Evolutionary conservation across 805 yeast genomes (phyloP).

Genomic region (Kuraishia capsulata): DNA sequence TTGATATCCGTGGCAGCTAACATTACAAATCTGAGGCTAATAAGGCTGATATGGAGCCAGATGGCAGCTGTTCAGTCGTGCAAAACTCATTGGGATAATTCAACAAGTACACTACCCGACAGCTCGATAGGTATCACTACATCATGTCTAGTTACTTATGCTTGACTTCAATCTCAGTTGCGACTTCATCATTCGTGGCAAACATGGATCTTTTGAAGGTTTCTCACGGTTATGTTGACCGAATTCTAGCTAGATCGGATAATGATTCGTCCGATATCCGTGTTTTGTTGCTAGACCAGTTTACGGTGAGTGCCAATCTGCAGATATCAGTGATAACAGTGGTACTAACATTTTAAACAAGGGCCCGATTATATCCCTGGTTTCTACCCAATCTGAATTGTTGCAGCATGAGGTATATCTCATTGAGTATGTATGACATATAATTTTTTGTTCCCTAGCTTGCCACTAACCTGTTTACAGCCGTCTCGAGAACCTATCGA

Average conservation of each 20-base stretch:
- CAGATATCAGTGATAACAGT: too few species aligned
- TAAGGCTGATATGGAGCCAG: neutral
- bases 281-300: slow-evolving; percentile 70
- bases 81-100: too few species aligned
- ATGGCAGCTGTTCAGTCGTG: too few species aligned
- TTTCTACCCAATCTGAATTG: slow-evolving; percentile 79
- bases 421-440: slow-evolving; percentile 37
- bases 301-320: slow-evolving; percentile 37
- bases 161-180: too few species aligned
- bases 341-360: slow-evolving; percentile 3
- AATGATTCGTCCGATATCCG: slow-evolving; percentile 30
- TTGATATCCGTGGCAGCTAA: slow-evolving; percentile 3
- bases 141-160: too few species aligned
- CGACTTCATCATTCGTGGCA: neutral
- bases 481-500: slow-evolving; percentile 39
- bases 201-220: slow-evolving; percentile 38
- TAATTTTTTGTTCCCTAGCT: neutral
- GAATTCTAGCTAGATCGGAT: slow-evolving; percentile 19
- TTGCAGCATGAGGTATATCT: slow-evolving; percentile 78
- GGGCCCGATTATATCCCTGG: slow-evolving; percentile 78
- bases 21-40: neutral
- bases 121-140: too few species aligned
- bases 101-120: too few species aligned
- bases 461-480: too few species aligned
- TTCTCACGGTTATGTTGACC: slow-evolving; percentile 32